Conservation (phyloP, 2,329 filamentous ascomycete species). For the Penicillium sp. region DNA sequence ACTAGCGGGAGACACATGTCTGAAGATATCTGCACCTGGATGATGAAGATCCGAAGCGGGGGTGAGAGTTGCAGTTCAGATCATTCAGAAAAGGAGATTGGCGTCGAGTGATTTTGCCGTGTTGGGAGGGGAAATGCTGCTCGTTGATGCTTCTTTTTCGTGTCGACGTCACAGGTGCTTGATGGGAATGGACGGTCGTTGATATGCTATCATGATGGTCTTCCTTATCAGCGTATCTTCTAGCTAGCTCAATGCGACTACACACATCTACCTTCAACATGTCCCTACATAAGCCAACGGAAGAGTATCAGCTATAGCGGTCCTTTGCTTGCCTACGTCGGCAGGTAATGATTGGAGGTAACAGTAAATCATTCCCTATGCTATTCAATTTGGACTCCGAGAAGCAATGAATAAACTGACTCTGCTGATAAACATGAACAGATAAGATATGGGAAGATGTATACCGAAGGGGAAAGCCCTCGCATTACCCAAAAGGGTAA, state of each 20-base stretch:
- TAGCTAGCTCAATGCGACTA: background rate
- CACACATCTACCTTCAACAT: background rate
- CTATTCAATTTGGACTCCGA: background rate
- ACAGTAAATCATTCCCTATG: background rate
- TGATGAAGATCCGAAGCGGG: slow-evolving; percentile 16
- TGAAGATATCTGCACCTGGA: slow-evolving; percentile 8
- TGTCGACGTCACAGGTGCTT: slow-evolving; percentile 5
- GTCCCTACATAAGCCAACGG: background rate
- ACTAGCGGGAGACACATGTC: background rate
- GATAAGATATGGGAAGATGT: slow-evolving; percentile 19
- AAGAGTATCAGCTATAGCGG: background rate
- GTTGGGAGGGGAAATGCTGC: slow-evolving; percentile 26
- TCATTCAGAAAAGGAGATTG: slow-evolving; percentile 2
- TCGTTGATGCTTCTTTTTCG: background rate
- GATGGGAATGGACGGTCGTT: background rate
- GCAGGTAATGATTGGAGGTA: background rate
- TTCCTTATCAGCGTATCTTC: background rate
- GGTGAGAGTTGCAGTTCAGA: slow-evolving; percentile 4
- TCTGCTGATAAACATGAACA: background rate
- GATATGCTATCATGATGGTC: background rate
- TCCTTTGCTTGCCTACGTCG: background rate
- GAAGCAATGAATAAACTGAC: background rate
- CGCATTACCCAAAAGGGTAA: slow-evolving; percentile 30
- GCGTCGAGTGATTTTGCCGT: slow-evolving; percentile 23
- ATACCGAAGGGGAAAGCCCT: slow-evolving; percentile 26